Conservation (phyloP, 2,329 filamentous ascomycete species). For the Chalara sp. region DNA sequence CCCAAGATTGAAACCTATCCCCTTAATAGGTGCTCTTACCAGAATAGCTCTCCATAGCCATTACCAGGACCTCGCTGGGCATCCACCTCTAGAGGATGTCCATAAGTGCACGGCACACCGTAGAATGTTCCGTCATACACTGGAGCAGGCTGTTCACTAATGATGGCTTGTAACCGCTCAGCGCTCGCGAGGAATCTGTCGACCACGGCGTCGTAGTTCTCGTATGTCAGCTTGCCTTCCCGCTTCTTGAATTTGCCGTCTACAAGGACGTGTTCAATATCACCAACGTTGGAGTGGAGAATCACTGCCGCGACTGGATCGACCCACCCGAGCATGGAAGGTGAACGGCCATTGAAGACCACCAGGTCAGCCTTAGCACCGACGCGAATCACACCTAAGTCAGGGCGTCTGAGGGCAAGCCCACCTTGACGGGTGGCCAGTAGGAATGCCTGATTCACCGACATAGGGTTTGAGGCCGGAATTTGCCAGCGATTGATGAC, state of each 20-base stretch:
- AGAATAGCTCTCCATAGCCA: no score
- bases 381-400: conserved; percentile 29
- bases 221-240: not conserved
- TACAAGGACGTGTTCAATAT: conserved; percentile 38
- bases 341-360: conserved; percentile 35
- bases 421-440: conserved; percentile 47
- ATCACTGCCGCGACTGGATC: conserved; percentile 36
- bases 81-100: no score
- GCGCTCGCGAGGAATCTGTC: no score
- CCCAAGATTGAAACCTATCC: no score
- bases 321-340: conserved; percentile 32
- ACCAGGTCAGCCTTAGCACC: conserved; percentile 41
- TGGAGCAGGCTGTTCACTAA: no score
- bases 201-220: no score
- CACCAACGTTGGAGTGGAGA: conserved; percentile 31
- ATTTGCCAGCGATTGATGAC: conserved; percentile 29
- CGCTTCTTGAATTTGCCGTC: conserved; percentile 33
- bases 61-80: no score
- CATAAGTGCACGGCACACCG: no score
- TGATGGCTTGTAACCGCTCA: no score
- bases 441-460: conserved; percentile 46
- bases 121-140: no score
- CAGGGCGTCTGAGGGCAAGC: conserved; percentile 38
- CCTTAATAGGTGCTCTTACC: no score
- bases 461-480: conserved; percentile 43